Evolutionary conservation across 2,329 filamentous ascomycete species (phyloP).

Genomic region (Aspergillus alliaceus): DNA sequence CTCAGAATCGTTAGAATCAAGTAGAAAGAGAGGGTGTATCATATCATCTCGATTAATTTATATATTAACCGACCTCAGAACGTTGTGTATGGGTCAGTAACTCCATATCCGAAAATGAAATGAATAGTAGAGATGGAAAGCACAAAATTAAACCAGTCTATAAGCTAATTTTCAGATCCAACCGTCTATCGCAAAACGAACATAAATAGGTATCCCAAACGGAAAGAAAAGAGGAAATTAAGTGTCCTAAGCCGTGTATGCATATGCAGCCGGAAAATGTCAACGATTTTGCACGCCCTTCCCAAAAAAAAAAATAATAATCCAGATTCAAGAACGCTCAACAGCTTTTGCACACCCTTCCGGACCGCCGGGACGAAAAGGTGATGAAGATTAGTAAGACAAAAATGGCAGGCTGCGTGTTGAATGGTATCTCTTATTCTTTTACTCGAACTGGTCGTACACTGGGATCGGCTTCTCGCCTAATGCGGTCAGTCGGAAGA

Average conservation of each 20-base stretch:
- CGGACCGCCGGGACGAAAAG: background rate
- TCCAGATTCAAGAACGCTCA: background rate
- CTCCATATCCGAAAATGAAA: background rate
- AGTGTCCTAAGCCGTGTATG: too few species aligned
- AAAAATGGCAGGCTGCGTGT: background rate
- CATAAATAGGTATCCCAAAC: conserved; percentile 3
- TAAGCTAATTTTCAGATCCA: background rate
- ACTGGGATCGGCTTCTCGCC: conserved; percentile 52
- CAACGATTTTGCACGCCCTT: background rate
- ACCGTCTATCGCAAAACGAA: conserved; percentile 1
- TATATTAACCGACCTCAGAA: too few species aligned
- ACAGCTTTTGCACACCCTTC: background rate
- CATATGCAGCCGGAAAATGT: background rate
- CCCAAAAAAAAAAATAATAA: background rate
- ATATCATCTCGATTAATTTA: background rate
- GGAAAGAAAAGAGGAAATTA: conserved; percentile 2
- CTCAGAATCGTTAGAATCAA: background rate
- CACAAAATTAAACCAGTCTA: background rate
- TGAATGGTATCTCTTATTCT: background rate
- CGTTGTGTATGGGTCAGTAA: too few species aligned
- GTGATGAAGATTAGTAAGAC: background rate
- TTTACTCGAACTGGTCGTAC: conserved; percentile 33
- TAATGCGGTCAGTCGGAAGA: conserved; percentile 52
- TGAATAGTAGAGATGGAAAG: too few species aligned
- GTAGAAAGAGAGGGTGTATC: background rate